A percentile compares a stretch with the other conserved stretches of the same genome.
Conservation (phyloP, 805 yeast species). For the Saturnispora galanensis region DNA sequence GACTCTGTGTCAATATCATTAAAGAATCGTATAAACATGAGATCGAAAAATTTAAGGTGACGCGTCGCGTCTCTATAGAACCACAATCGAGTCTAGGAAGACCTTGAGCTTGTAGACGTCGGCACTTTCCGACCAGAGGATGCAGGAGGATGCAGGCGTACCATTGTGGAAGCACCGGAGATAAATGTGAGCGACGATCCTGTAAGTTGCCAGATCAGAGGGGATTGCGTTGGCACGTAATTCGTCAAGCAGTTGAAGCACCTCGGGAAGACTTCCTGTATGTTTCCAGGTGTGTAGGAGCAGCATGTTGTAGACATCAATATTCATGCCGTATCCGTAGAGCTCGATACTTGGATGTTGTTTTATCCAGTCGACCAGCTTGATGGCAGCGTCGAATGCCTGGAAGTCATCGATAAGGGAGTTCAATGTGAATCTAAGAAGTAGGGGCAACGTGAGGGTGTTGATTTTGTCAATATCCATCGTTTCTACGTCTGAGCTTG, state of each 20-base stretch:
- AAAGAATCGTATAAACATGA: neutral
- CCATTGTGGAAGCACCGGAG: conserved; percentile 21
- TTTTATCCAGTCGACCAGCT: conserved; percentile 19
- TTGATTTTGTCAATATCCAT: neutral
- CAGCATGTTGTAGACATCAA: conserved; percentile 23
- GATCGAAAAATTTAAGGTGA: neutral
- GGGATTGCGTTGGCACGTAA: conserved; percentile 23
- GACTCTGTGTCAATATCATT: conserved; percentile 70
- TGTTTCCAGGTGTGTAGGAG: conserved; percentile 22
- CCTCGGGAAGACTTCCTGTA: conserved; percentile 19
- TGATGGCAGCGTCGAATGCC: conserved; percentile 19
- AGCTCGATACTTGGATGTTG: conserved; percentile 21
- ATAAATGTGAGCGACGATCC: conserved; percentile 20
- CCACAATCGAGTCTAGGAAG: conserved; percentile 12
- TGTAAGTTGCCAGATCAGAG: conserved; percentile 23
- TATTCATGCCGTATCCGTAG: conserved; percentile 25
- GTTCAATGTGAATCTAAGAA: conserved; percentile 20
- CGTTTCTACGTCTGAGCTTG: no score
- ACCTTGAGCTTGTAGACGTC: conserved; percentile 20
- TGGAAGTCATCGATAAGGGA: conserved; percentile 26
- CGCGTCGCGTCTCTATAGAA: conserved; percentile 9
- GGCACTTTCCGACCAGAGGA: conserved; percentile 23
- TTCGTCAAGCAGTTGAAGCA: conserved; percentile 21
- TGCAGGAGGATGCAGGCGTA: conserved; percentile 17
- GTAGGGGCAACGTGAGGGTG: conserved; percentile 9